Evolutionary conservation across 2,329 filamentous ascomycete genomes (phyloP), one percentile per base, ranked within the genome.

Genomic region (Hypocrella siamensis): DNA sequence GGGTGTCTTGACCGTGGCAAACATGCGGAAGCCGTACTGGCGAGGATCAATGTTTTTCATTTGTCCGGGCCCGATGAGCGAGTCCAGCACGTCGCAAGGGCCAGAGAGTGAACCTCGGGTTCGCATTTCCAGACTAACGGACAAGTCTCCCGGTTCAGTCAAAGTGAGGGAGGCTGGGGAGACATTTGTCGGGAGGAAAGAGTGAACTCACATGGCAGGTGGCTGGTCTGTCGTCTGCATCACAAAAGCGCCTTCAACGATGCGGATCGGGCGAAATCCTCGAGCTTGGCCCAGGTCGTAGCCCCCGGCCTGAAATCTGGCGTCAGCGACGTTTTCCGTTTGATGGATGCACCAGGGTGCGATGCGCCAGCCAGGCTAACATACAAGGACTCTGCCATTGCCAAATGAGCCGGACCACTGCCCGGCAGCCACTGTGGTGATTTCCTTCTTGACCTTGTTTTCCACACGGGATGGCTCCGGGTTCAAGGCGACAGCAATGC

Each of bases 361-460:
- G 28, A 26, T 17, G 15, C 5, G 17, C 18, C 8, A 17, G 15
- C 11, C 14, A 30, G 25, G n/a, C 33, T n/a, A n/a, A 49, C 56
- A 41, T 54, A 64, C 42, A 54, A 63, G 46, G 37, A 65, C 56
- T 21, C 54, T 57, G 18, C 63, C 63, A 31, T 60, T 56, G 30
- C 61, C 63, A 50, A 64, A 67, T 1, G 53, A 58, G 6, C 60
- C 63, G 6, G 57, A 59, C 61, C 62, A 67, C 9, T 47, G 51
- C 2, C 63, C 63, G 8, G 56, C 56, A 6, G 54, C 53, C 31
- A 66, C 60, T 10, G 61, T 61, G 18, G 63, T 62, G 46, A 64
- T 65, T 40, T 67, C 64, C 35, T 63, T 57, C 34, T 57, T 52
- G 21, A 54, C 57, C 31, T 59, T 53, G 10, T 49, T 45, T 19